Base-by-base conservation (phyloP, 2,329 filamentous ascomycete species). In the Lasiodiplodia citricola region DNA sequence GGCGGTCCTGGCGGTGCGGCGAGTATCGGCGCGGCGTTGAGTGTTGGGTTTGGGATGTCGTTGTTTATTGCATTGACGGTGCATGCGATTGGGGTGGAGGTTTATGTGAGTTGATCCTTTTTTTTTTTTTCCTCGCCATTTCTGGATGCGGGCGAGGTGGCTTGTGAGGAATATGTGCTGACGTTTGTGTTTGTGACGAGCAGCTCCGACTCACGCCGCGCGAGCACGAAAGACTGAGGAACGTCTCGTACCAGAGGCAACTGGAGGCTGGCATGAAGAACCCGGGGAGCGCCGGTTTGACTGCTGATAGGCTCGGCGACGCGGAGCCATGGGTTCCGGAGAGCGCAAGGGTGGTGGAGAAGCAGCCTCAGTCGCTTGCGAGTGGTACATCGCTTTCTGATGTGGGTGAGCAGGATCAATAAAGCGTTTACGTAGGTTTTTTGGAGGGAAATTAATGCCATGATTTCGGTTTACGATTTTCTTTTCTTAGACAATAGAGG, bases 221-320 rank as follows among this genome's bases (percentile, higher is more conserved):
- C 14, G 87, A 90, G 72, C 78, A 79, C 0, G 80, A 88, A 55
- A 79, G 87, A 6, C 75, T 90, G 57, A 81, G 87, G 13, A 79
- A 82, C n/a, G 80, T 89, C 1, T 87, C 84, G 6, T 88, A 87
- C 71, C 82, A 87, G 73, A 80, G 83, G 54, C 87, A 90, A 72
- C 70, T 87, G 7, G 85, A 86, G 70, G 83, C 84, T 5, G 87
- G 87, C 0, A 82, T 85, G 76, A 80, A 74, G 54, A 79, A 82
- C n/a, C 83, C 87, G 0, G 86, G 57, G 16, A 66, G 67, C 16
- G 35, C 74, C 4, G 76, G 75, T 3, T 65, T 78, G 56, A 75
- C 72, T 21, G 70, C 70, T 18, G 73, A 78, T 68, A 72, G 72
- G 2, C 56, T 77, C 31, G 76, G 76, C 5, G 77, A 77, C 70